phyloP scores from a whole-genome alignment of 208 protist species.

The Acanthamoeba culbertsoni region DNA sequence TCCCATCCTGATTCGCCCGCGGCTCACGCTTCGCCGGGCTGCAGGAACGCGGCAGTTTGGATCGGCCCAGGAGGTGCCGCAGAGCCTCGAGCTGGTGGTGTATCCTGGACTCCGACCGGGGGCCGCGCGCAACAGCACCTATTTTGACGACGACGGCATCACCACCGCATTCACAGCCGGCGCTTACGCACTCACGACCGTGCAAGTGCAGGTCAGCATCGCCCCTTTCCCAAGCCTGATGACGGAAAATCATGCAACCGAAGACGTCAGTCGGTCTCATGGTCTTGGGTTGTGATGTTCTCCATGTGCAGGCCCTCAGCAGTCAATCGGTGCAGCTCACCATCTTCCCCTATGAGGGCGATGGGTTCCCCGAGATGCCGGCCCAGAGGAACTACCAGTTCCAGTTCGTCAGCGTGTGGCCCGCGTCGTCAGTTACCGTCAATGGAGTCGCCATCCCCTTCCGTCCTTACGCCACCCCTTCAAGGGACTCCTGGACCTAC shows the following conservation, averaged over 20 bases:
- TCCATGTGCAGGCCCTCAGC: neutral
- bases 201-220: neutral
- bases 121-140: neutral
- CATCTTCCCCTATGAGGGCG: neutral
- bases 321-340: neutral
- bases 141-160: slow-evolving; percentile 18
- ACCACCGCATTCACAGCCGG: neutral
- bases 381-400: slow-evolving; percentile 9
- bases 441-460: slow-evolving; percentile 12
- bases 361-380: neutral
- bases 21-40: neutral
- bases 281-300: neutral
- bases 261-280: neutral
- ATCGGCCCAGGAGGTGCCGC: slow-evolving; percentile 26
- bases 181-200: slow-evolving; percentile 7
- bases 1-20: too few species aligned
- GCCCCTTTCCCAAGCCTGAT: neutral
- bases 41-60: slow-evolving; percentile 6
- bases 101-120: neutral
- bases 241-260: too few species aligned
- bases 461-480: neutral
- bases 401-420: slow-evolving; percentile 13
- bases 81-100: neutral
- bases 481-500: slow-evolving; percentile 11
- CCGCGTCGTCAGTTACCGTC: neutral